Percentiles rank a stretch among this genome's conserved stretches.
phyloP scores from a whole-genome alignment of 2,329 filamentous ascomycete genomes.

The Colletotrichum australisinense region DNA sequence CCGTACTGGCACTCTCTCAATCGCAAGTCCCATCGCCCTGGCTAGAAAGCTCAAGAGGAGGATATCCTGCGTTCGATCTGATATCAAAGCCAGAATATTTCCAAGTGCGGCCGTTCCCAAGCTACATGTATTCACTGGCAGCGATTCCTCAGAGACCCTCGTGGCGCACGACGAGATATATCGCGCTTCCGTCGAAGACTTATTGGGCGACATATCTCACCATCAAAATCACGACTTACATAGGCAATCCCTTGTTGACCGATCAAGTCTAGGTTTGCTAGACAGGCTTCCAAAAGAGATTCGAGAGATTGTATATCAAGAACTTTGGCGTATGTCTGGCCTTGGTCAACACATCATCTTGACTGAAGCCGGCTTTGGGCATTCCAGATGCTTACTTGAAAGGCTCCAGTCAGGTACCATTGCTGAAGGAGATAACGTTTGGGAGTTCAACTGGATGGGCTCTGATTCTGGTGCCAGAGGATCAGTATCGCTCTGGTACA shows the following conservation, averaged over 20 bases:
- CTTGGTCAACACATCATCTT: slow-evolving; percentile 20
- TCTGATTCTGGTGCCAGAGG: slow-evolving; percentile 18
- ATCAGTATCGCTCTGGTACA: slow-evolving; percentile 15
- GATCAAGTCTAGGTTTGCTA: neutral
- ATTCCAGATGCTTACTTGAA: slow-evolving; percentile 19
- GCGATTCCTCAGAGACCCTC: neutral
- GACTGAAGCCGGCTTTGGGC: slow-evolving; percentile 14
- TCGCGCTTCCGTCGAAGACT: neutral
- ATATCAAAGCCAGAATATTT: neutral
- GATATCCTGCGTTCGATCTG: neutral
- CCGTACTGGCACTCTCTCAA: slow-evolving; percentile 4
- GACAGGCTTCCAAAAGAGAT: slow-evolving; percentile 17
- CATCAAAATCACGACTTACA: neutral
- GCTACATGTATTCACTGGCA: neutral
- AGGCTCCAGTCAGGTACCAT: neutral
- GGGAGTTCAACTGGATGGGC: slow-evolving; percentile 24
- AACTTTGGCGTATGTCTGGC: slow-evolving; percentile 26
- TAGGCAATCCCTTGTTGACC: neutral
- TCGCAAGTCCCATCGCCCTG: neutral
- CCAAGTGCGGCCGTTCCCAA: neutral
- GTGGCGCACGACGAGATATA: neutral
- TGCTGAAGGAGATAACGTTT: neutral
- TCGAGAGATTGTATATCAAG: slow-evolving; percentile 21
- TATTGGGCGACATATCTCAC: neutral
- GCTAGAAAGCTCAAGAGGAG: neutral